These are phyloP conservation scores for Uromyces viciae-fabae DNA, from an alignment of 1,284 basidiomycete genomes.

Conservation along the genomic window DNA sequence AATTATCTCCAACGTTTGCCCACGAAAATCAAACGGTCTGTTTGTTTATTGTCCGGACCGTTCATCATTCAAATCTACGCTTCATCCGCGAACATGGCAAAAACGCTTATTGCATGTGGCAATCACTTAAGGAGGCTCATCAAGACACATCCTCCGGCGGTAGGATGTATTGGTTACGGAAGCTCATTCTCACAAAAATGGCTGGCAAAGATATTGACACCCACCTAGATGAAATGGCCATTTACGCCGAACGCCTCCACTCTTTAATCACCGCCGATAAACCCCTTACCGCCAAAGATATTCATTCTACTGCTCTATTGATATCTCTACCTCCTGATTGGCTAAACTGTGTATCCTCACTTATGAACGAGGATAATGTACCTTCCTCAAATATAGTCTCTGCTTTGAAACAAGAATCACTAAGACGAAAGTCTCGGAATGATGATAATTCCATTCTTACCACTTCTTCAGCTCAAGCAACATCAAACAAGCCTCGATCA, in stretches of 20 bases:
- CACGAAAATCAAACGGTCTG: too few relatives aligned
- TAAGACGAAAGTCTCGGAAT: background rate
- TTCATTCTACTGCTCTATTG: background rate
- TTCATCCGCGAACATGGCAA: background rate
- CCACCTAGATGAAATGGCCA: background rate
- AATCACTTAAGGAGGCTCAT: background rate
- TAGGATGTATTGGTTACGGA: background rate
- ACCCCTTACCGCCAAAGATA: background rate
- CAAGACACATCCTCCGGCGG: background rate
- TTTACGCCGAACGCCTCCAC: background rate
- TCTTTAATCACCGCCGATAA: background rate
- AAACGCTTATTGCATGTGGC: background rate
- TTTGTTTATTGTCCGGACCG: background rate
- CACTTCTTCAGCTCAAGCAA: too few relatives aligned
- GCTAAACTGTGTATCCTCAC: background rate
- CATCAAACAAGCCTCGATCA: too few relatives aligned
- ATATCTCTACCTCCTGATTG: background rate
- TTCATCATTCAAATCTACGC: background rate
- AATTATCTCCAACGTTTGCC: too few relatives aligned
- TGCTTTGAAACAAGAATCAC: background rate
- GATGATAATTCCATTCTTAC: too few relatives aligned
- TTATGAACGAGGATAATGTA: background rate
- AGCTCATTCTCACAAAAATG: background rate
- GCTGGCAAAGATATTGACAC: background rate
- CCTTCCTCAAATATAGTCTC: background rate